Conservation (phyloP, 495 filamentous ascomycete genomes). For the Lindgomyces ingoldianus region DNA sequence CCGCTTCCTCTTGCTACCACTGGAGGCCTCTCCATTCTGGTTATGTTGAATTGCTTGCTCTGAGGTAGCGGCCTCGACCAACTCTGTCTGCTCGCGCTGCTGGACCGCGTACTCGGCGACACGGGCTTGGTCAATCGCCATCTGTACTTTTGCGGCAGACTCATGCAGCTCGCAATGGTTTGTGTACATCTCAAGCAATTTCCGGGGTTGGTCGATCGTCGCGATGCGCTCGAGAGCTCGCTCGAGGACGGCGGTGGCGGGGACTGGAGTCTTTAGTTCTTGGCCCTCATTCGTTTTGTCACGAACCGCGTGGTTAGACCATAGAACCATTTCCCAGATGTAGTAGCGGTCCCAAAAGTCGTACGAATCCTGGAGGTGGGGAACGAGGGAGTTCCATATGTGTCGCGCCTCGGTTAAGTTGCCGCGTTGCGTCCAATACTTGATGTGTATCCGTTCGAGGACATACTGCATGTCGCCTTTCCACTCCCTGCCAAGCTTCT, state of each 20-base stretch:
- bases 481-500: constrained; percentile 72
- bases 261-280: constrained; percentile 53
- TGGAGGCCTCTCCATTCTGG: not conserved
- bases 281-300: constrained; percentile 29
- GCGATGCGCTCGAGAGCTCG: constrained; percentile 67
- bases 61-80: constrained; percentile 51
- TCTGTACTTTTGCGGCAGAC: constrained; percentile 66
- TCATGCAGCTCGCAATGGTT: constrained; percentile 89
- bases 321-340: constrained; percentile 79
- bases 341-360: constrained; percentile 95
- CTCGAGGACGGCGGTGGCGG: constrained; percentile 71
- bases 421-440: constrained; percentile 78
- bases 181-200: constrained; percentile 77
- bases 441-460: constrained; percentile 86
- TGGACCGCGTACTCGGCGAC: constrained; percentile 62
- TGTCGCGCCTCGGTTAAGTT: constrained; percentile 66
- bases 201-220: constrained; percentile 86
- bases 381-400: constrained; percentile 71
- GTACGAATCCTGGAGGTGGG: constrained; percentile 69
- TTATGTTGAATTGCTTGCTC: constrained; percentile 49
- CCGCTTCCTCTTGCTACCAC: constrained; percentile 66
- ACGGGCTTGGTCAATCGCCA: constrained; percentile 67
- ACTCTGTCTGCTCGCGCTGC: constrained; percentile 68
- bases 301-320: constrained; percentile 51
- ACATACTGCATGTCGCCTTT: constrained; percentile 84